Base-by-base conservation (phyloP, 768 basidiomycete genomes). In the Kwoniella mangroviensis region DNA sequence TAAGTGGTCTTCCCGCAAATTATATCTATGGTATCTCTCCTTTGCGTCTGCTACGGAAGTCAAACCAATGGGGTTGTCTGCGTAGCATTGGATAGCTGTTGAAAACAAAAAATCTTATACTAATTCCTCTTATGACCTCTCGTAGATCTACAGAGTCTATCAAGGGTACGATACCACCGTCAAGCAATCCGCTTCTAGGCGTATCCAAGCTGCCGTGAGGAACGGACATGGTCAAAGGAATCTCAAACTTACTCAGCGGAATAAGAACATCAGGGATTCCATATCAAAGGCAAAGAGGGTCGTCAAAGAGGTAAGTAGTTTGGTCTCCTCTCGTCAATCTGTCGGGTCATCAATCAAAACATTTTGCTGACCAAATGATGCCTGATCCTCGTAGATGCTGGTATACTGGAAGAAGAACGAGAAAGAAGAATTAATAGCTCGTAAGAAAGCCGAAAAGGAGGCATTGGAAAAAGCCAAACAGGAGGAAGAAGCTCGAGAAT, bases 371-470 rank as follows among this genome's bases (percentile, higher is more conserved):
- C 5, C n/a, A 34, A n/a, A 40, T 67, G 41, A 56, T 22, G 24
- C n/a, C 24, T 4, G 9, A 24, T 67, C 2, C 19, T n/a, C 24
- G 7, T 62, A 98, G 86, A 94, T 98, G 91, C 89, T 95, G 70
- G 89, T 94, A 21, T 94, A 95, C 84, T 97, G 94, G 94, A 95
- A 92, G 85, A 94, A 94, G 84, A 98, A 97, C 74, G 96, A 98
- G 84, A 94, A 94, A 78, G 94, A 96, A 82, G 96, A 98, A 84
- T 86, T 93, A 56, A 94, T 97, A 71, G 88, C 91, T 13, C 89
- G 94, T 72, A 93, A 92, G 83, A 92, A 92, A 60, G 94, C 95
- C 76, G 94, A 98, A 82, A 94, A 94, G 82, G 95, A 97, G 81
- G 93, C 94, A 62, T 43, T 77, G 41, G 77, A 80, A 55, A 63